These are phyloP conservation scores for Cryphonectria naterciae DNA, from an alignment of 2,329 filamentous ascomycete genomes.

Conservation along the genomic window DNA sequence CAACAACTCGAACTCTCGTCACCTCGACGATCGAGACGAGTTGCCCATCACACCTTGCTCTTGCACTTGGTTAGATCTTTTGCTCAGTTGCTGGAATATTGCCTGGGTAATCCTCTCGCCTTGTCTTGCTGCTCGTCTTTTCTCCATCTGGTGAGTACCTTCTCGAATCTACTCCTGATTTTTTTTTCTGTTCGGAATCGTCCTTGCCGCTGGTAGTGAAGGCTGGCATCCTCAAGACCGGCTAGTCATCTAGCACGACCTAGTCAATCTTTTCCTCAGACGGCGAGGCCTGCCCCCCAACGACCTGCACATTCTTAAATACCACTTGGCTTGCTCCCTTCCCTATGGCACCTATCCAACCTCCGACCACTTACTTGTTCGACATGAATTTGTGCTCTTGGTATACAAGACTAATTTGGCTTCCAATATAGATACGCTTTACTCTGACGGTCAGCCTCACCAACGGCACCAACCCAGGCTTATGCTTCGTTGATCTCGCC, in stretches of 20 bases:
- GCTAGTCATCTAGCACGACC: neutral
- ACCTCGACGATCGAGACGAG: conserved; percentile 27
- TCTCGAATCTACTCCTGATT: neutral
- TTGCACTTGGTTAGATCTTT: conserved; percentile 7
- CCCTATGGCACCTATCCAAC: neutral
- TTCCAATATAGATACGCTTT: conserved; percentile 26
- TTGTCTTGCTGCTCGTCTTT: conserved; percentile 21
- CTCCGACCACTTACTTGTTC: neutral
- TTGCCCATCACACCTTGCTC: neutral
- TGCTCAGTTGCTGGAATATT: conserved; percentile 40
- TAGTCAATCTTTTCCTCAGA: too few relatives aligned
- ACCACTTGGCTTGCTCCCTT: neutral
- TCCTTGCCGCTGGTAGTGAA: neutral
- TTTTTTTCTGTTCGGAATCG: neutral
- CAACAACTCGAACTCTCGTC: conserved; percentile 26
- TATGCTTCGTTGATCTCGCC: conserved; percentile 22
- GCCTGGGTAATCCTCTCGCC: conserved; percentile 34
- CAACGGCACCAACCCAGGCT: conserved; percentile 2
- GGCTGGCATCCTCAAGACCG: neutral
- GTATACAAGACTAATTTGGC: neutral
- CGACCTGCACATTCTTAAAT: neutral
- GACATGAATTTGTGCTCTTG: neutral
- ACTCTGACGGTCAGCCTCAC: conserved; percentile 32
- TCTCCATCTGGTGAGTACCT: conserved; percentile 28
- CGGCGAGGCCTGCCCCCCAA: neutral